These are phyloP conservation scores for Rhynchospora tenuis DNA, from an alignment of 176 grass and related monocot genomes.

Conservation along the genomic window DNA sequence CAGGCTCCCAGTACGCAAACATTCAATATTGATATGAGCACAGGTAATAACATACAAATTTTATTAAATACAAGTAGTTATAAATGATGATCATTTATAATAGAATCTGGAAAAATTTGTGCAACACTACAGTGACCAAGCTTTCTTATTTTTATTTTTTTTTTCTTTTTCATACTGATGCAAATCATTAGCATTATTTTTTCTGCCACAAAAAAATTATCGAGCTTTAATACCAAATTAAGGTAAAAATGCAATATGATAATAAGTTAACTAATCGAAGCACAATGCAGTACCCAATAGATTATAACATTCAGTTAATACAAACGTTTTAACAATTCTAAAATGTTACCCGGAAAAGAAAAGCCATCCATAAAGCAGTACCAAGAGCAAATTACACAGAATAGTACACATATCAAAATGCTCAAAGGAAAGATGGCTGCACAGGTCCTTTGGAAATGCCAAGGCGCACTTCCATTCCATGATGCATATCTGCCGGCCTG, in stretches of 20 bases:
- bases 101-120: not conserved
- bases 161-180: not conserved
- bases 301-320: not conserved
- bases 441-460: constrained; percentile 75
- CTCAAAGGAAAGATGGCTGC: constrained; percentile 43
- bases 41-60: not conserved
- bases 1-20: not conserved
- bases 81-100: not conserved
- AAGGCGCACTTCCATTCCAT: constrained; percentile 87
- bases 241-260: not conserved
- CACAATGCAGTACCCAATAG: not conserved
- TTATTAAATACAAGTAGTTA: not conserved
- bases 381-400: not conserved
- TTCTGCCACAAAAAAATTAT: not conserved
- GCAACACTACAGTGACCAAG: not conserved
- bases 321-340: not conserved
- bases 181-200: not conserved
- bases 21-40: not conserved
- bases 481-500: constrained; percentile 65
- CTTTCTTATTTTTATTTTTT: not conserved
- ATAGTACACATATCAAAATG: not conserved
- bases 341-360: not conserved
- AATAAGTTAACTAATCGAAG: not conserved
- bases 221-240: not conserved
- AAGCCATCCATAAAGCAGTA: constrained; percentile 14